Base-by-base conservation (phyloP, 129 eudicot species). In the Chrysanthemum seticuspe region DNA sequence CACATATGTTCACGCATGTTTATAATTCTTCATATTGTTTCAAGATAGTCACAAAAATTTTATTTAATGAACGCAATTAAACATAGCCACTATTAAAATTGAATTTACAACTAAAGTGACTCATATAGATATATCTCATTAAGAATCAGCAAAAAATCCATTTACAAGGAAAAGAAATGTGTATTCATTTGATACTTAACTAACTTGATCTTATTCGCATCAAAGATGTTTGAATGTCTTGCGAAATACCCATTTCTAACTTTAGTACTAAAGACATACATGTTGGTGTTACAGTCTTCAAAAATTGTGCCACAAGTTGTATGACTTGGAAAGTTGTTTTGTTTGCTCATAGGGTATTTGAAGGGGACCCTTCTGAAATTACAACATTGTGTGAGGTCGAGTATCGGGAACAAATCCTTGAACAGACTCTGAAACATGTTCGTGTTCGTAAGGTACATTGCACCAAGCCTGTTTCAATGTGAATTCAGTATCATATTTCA, bases 321-420 rank as follows among this genome's bases (percentile, higher is more conserved):
- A 29, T 61, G 36, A 62, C 27, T 61, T 29, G 45, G 61, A 74
- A 63, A 59, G 29, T 58, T 14, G 54, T 23, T 36, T 62, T 62
- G 65, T 45, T 53, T 57, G 10, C 70, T 2, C 31, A 5, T 73
- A 91, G 97, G 71, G 55, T 84, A 13, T 91, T 80, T 78, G 97
- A 91, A 88, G 88, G 83, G 25, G 82, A 88, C 72, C 87, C 87
- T 60, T 78, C 79, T 68, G 85, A 88, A 54, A 91, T 91, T 49
- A 53, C 78, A 10, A 82, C 95, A 18, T 40, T 88, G 77, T 55
- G 76, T 31, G 97, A 91, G 68, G 88, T 85, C 18, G 79, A 85
- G 82, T 87, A 85, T 59, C 80, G 92, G 14, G 97, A 91, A 71
- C 85, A 84, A 58, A 34, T 91, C 47, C 85, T 91, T 8, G 89